Evolutionary conservation across 2,329 filamentous ascomycete genomes (phyloP).

Genomic region (Fusarium buxicola): DNA sequence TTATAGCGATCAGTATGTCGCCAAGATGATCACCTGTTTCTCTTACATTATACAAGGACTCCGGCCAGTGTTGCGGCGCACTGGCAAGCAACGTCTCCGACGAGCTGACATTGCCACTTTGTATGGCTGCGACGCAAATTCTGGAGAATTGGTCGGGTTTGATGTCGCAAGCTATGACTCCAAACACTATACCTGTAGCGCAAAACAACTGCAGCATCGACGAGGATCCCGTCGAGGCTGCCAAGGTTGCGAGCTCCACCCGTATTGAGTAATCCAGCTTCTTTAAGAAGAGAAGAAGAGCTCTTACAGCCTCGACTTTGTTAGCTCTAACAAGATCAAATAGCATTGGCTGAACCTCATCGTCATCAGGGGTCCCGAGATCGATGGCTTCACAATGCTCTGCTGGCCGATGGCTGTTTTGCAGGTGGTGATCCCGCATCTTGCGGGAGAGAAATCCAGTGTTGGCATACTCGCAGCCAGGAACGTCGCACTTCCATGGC

Average conservation of each 20-base stretch:
- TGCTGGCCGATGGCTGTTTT: background rate
- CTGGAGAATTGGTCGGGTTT: too few relatives aligned
- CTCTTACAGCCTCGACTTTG: background rate
- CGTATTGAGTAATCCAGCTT: fast-evolving
- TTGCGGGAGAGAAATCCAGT: background rate
- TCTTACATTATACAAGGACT: too few relatives aligned
- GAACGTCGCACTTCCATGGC: background rate
- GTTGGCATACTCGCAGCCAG: background rate
- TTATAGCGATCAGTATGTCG: background rate
- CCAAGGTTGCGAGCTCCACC: background rate
- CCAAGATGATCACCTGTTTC: too few relatives aligned
- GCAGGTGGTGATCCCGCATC: background rate
- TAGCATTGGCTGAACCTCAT: background rate
- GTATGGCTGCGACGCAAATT: fast-evolving
- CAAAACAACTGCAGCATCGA: background rate
- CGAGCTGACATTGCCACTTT: background rate
- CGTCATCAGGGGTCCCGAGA: background rate
- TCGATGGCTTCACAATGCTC: too few relatives aligned
- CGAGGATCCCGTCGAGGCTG: background rate
- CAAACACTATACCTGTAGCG: too few relatives aligned
- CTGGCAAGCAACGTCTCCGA: background rate
- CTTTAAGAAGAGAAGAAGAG: background rate
- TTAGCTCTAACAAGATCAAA: background rate
- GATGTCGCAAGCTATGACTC: too few relatives aligned
- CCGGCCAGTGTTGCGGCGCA: too few relatives aligned